Conservation (phyloP, 2,329 filamentous ascomycete genomes). For the Botrytis elliptica region DNA sequence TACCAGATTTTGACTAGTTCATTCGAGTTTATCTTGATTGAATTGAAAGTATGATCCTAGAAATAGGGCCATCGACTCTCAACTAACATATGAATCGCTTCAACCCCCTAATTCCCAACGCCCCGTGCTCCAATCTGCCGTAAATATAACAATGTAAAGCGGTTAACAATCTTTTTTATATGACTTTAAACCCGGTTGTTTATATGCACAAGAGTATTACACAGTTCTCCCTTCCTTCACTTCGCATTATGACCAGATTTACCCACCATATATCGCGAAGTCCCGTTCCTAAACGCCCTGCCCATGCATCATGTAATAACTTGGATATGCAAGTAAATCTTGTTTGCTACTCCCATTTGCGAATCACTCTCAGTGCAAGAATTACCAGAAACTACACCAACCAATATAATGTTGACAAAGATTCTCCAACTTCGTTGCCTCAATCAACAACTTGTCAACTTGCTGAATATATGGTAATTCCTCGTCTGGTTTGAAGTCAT, state of each 20-base stretch:
- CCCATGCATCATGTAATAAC: background rate
- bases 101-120: background rate
- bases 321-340: background rate
- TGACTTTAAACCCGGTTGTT: background rate
- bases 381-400: constrained; percentile 96
- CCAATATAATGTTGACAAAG: constrained; percentile 98
- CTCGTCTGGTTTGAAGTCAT: constrained; percentile 83
- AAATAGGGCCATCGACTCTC: background rate
- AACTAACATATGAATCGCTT: background rate
- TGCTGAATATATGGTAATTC: constrained; percentile 84
- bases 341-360: background rate
- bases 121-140: background rate
- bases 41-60: background rate
- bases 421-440: constrained; percentile 96
- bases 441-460: constrained; percentile 90
- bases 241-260: background rate
- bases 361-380: background rate
- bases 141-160: background rate
- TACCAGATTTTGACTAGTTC: background rate
- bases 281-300: background rate
- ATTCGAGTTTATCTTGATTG: background rate
- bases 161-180: background rate
- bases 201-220: constrained; percentile 19
- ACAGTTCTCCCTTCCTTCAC: background rate
- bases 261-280: background rate